Evolutionary conservation across 2,329 filamentous ascomycete genomes (phyloP), one percentile per base, ranked within the genome.

Genomic region (Rutstroemia sp.): DNA sequence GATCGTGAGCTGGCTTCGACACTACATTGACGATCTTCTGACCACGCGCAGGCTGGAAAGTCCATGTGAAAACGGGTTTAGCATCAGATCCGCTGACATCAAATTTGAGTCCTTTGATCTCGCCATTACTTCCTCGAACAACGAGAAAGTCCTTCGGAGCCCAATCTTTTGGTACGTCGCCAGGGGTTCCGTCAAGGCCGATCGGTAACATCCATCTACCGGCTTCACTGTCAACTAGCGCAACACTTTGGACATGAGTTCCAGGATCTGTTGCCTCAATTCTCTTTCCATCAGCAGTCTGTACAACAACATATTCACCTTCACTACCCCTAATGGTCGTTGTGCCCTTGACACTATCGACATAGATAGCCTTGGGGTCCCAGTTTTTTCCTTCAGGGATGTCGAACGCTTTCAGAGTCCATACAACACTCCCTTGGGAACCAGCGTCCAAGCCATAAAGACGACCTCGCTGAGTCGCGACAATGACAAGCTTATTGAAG

Each of bases 401-500:
- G 14, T 85, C 75, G 36, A 81, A 77, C 0, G 84, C 81, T 61
- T 86, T 79, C 48, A 80, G 76, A 47, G 82, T 86, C 94, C 94
- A 97, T 17, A 88, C 72, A 9, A 96, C 75, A 38, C 78, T 78
- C 4, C 91, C 91, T 12, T 86, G 78, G 58, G 84, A 85, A 23
- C 85, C 89, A 36, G 86, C 83, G 70, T 96, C 86, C 19, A 99
- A 75, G 3, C 86, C 89, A 62, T 92, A 87, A 17, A 97, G 73
- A 61, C 88, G 85, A 14, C 92, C 92, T 56, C 84, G 85, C 54
- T 82, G 79, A 2, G 92, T 96, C 5, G 87, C 91, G 51, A 96
- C 76, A 57, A 96, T 77, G 5, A 92, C 81, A 34, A 92, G 75
- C 72, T 96, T 95, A 70, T 89, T 86, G 72, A 96, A 92, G 4